These are phyloP conservation scores for Xenoacremonium recifei DNA, from an alignment of 2,329 filamentous ascomycete species.

Conservation along the genomic window DNA sequence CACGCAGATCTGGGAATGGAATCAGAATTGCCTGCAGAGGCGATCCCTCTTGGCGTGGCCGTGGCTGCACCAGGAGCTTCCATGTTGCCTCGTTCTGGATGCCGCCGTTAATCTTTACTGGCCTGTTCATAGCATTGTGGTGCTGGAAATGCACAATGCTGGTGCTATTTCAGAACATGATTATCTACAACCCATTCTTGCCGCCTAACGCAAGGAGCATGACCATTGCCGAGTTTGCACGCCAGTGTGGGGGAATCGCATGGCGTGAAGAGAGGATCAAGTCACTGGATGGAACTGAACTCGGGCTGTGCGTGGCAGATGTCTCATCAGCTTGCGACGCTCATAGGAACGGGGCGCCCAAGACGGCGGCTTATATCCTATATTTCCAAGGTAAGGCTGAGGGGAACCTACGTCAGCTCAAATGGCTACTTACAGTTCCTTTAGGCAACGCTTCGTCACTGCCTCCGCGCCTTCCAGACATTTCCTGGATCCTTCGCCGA, in stretches of 20 bases:
- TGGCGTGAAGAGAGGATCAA: slow-evolving; percentile 66
- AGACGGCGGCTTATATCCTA: slow-evolving; percentile 46
- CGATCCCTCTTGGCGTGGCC: slow-evolving; percentile 4
- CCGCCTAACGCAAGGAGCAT: slow-evolving; percentile 69
- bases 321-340: slow-evolving; percentile 18
- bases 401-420: slow-evolving; percentile 1
- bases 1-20: no score
- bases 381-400: slow-evolving; percentile 23
- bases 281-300: slow-evolving; percentile 63
- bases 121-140: slow-evolving; percentile 65
- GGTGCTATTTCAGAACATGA: slow-evolving; percentile 75
- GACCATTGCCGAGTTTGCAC: slow-evolving; percentile 62
- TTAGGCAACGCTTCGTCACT: slow-evolving; percentile 59
- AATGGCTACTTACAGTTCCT: slow-evolving; percentile 6
- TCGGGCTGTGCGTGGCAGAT: slow-evolving; percentile 58
- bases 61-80: slow-evolving; percentile 20
- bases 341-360: slow-evolving; percentile 1
- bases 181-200: slow-evolving; percentile 77
- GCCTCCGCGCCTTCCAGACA: slow-evolving; percentile 54
- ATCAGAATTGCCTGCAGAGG: no score
- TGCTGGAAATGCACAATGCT: slow-evolving; percentile 70
- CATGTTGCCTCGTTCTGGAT: slow-evolving; percentile 46
- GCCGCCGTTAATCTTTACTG: slow-evolving; percentile 65
- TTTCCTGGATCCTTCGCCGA: slow-evolving; percentile 51
- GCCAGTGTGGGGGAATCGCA: slow-evolving; percentile 56